Evolutionary conservation across 495 filamentous ascomycete genomes (phyloP).

Genomic region (Corynascus novoguineensis): DNA sequence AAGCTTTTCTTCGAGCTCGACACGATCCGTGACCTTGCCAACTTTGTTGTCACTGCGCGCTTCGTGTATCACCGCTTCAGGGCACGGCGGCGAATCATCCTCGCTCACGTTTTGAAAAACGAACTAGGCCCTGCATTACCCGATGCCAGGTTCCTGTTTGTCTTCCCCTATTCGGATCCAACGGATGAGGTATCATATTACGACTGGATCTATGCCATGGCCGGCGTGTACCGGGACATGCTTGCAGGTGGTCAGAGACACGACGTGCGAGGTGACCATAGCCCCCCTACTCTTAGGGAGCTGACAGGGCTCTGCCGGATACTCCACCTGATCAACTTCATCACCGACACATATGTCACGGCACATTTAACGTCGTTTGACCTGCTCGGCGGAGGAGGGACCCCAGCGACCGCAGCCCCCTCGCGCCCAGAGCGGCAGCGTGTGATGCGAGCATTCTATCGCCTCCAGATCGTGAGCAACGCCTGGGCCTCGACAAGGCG

Average conservation of each 20-base stretch:
- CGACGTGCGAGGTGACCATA: background rate
- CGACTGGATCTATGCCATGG: slow-evolving; percentile 2
- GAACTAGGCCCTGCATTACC: slow-evolving; percentile 3
- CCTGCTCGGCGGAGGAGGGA: background rate
- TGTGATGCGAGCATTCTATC: slow-evolving; percentile 10
- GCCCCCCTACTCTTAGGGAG: background rate
- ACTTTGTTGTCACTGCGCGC: slow-evolving; percentile 1
- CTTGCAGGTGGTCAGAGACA: background rate
- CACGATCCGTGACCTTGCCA: slow-evolving; percentile 8
- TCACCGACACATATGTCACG: background rate
- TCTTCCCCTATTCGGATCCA: slow-evolving; percentile 1
- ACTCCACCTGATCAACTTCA: background rate
- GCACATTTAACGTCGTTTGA: background rate
- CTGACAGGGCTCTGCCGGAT: slow-evolving; percentile 7
- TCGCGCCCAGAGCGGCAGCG: slow-evolving; percentile 2
- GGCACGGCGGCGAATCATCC: background rate
- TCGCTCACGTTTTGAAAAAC: slow-evolving; percentile 9
- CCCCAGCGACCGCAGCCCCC: background rate
- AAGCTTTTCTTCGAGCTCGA: background rate
- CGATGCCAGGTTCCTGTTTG: slow-evolving; percentile 10
- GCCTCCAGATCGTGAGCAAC: slow-evolving; percentile 3
- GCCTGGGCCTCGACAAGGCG: slow-evolving; percentile 5
- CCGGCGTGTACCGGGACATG: slow-evolving; percentile 5
- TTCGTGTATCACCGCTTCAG: slow-evolving; percentile 2
- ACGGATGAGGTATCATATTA: background rate